Conservation (phyloP, 1,284 basidiomycete genomes). For the Ganoderma leucocontextum region DNA sequence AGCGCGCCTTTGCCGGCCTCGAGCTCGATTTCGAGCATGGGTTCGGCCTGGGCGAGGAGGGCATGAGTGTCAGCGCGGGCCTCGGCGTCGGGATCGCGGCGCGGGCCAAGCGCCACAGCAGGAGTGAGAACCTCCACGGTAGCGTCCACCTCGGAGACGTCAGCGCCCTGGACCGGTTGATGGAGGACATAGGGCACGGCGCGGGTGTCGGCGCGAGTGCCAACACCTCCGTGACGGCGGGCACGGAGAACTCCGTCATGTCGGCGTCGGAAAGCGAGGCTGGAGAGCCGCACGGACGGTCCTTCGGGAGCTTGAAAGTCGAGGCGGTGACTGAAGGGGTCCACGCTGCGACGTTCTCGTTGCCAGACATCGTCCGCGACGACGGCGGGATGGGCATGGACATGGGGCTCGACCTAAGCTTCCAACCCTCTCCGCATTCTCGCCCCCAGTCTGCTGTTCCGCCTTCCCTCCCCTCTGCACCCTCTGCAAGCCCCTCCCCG, state of each 20-base stretch:
- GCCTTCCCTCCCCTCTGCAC: not conserved
- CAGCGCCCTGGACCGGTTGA: slow-evolving; percentile 80
- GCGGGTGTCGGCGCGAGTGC: slow-evolving; percentile 30
- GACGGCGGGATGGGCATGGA: slow-evolving; percentile 34
- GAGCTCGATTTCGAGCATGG: slow-evolving; percentile 38
- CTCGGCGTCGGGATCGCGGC: slow-evolving; percentile 31
- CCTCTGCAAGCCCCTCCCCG: slow-evolving; percentile 14
- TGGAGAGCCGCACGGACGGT: slow-evolving; percentile 26
- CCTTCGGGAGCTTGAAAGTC: slow-evolving; percentile 35
- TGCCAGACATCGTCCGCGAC: slow-evolving; percentile 40
- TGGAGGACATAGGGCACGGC: slow-evolving; percentile 72
- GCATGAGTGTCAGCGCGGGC: slow-evolving; percentile 29
- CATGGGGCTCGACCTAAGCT: slow-evolving; percentile 25
- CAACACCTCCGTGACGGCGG: slow-evolving; percentile 17
- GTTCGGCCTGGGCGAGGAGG: slow-evolving; percentile 31
- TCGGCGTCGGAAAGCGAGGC: slow-evolving; percentile 9
- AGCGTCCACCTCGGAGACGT: slow-evolving; percentile 68
- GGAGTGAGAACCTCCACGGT: slow-evolving; percentile 19
- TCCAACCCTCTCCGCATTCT: not conserved
- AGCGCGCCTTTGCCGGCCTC: slow-evolving; percentile 36
- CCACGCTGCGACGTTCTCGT: slow-evolving; percentile 42
- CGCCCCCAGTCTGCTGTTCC: not conserved
- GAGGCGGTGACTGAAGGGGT: slow-evolving; percentile 46
- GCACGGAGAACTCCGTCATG: slow-evolving; percentile 14
- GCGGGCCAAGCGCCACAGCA: slow-evolving; percentile 17